Evolutionary conservation across 805 yeast species (phyloP), one percentile per base, ranked within the genome.

Genomic region (Ogataea ramenticola): DNA sequence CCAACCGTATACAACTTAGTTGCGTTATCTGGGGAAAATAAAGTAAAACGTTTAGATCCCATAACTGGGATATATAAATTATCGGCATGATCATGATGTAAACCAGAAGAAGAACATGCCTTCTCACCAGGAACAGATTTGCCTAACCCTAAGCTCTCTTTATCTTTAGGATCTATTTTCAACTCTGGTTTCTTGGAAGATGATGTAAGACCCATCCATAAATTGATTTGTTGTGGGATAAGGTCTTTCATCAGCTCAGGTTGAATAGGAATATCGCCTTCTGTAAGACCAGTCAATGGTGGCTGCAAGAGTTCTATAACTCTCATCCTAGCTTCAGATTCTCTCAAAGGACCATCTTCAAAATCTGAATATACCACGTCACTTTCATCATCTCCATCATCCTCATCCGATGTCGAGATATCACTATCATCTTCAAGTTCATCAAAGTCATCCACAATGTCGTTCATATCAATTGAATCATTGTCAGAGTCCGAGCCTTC

Each of bases 31-130:
- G 93, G 91, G 5, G 81, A 67, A 54, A 72, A 82, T 6, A 84
- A 52, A 0, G 90, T 82, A 58, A 84, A 84, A 47, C 89, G 57
- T 53, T 84, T 84, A 8, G 52, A 55, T 0, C 91, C 93, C 24
- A 70, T 61, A 1, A 78, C 55, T 1, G 84, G 75, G 4, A 83
- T 67, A 56, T 84, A 84, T 31, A 84, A 62, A 53, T 84, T 84
- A 55, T 83, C 90, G 1, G 90, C 86, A 60, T 83, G 90, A 57
- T 84, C 91, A 57, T 84, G 91, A 52, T 84, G 91, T 12, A 84
- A 62, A 0, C 91, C 91, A 1, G 89, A 80, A 0, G 88, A 80
- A 1, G 80, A 67, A 2, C 82, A 83, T 1, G 68, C 66, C n/a
- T 51, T 51, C n/a, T 20, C 16, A 1, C 75, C 74, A 1, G 87